Conservation (phyloP, 495 filamentous ascomycete species). For the Neurospora sp. region DNA sequence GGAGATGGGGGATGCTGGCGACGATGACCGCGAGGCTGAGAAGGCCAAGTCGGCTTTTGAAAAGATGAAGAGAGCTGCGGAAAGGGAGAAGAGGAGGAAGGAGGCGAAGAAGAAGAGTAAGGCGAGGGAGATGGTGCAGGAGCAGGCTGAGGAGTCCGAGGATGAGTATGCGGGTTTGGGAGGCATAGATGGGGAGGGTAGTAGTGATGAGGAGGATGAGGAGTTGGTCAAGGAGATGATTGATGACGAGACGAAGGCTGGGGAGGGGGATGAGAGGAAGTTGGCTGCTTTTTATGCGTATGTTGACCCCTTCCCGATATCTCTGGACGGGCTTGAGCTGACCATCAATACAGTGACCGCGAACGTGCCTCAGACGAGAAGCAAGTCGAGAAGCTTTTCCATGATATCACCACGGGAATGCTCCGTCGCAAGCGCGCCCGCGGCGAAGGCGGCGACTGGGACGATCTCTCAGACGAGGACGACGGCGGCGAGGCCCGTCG, state of each 20-base stretch:
- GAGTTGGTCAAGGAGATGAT: constrained; percentile 69
- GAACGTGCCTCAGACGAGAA: constrained; percentile 66
- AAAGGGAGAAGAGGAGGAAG: constrained; percentile 38
- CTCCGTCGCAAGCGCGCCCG: constrained; percentile 59
- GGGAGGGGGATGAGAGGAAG: constrained; percentile 63
- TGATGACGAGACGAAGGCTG: constrained; percentile 60
- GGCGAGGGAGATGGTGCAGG: constrained; percentile 77
- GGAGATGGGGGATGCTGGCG: constrained; percentile 36
- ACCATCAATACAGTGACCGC: constrained; percentile 55
- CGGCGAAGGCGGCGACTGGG: constrained; percentile 47
- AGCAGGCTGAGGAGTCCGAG: constrained; percentile 94
- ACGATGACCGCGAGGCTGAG: constrained; percentile 33
- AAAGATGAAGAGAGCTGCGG: constrained; percentile 62
- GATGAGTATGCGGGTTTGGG: constrained; percentile 96
- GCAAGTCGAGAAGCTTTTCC: constrained; percentile 78
- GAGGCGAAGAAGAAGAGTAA: constrained; percentile 67
- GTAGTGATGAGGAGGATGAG: constrained; percentile 54
- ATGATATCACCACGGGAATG: constrained; percentile 78
- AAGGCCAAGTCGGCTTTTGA: constrained; percentile 44
- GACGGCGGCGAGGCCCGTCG: constrained; percentile 70
- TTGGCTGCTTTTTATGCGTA: constrained; percentile 85
- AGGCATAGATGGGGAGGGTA: constrained; percentile 80
- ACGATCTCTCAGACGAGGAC: constrained; percentile 78
- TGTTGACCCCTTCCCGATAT: no score
- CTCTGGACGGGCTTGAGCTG: no score